Conservation (phyloP, 805 yeast genomes). For the Diddensiella transvaalensis region DNA sequence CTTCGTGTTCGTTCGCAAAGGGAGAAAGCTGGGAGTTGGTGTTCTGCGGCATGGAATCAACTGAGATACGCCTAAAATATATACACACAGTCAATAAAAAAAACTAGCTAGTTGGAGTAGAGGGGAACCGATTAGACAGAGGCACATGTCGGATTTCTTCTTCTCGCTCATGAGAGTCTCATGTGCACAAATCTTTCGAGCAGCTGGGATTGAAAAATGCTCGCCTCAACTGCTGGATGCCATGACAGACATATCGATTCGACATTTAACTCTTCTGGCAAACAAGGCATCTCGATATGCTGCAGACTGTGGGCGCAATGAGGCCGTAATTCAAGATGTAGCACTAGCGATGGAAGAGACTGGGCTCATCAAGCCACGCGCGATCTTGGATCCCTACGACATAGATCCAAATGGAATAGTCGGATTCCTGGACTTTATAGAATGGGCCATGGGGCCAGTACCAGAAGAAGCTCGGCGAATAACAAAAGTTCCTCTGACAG, state of each 20-base stretch:
- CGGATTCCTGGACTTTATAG: constrained; percentile 50
- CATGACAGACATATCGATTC: constrained; percentile 70
- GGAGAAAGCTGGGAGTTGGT: neutral
- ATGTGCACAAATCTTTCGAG: constrained; percentile 57
- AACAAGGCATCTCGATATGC: constrained; percentile 50
- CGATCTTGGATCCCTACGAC: constrained; percentile 52
- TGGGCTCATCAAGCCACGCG: constrained; percentile 59
- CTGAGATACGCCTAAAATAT: no score
- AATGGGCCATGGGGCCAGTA: constrained; percentile 52
- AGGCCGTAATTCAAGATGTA: constrained; percentile 60
- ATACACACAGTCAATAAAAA: neutral
- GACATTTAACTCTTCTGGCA: constrained; percentile 56
- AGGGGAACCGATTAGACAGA: neutral
- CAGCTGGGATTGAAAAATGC: constrained; percentile 81
- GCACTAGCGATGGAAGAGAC: constrained; percentile 64
- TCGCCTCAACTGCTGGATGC: constrained; percentile 67
- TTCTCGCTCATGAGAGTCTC: constrained; percentile 47
- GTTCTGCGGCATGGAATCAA: no score
- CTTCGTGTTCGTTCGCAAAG: neutral
- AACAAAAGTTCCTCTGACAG: constrained; percentile 6
- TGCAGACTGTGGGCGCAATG: constrained; percentile 43
- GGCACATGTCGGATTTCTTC: constrained; percentile 43
- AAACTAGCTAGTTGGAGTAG: neutral
- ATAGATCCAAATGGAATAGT: constrained; percentile 41
- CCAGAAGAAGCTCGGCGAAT: constrained; percentile 42